Percentiles rank a stretch among this genome's conserved stretches.
These are phyloP conservation scores for Globisporangium polare DNA, from an alignment of 352 stramenopile species.

Conservation along the genomic window DNA sequence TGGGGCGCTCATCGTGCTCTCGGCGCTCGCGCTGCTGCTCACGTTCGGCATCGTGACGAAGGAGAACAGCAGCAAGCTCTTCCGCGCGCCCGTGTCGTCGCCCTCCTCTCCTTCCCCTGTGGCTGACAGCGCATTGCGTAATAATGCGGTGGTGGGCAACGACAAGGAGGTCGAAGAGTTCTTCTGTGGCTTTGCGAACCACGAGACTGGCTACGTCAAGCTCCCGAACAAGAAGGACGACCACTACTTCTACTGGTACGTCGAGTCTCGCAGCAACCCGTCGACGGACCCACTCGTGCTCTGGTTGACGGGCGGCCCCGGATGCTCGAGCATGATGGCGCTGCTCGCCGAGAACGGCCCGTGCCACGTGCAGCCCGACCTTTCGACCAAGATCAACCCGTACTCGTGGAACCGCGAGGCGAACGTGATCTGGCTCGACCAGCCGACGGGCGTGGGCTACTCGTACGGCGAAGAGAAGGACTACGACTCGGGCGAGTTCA, in stretches of 20 bases:
- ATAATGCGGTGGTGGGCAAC: constrained; percentile 7
- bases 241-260: constrained; percentile 59
- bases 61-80: constrained; percentile 11
- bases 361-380: constrained; percentile 26
- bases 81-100: not conserved
- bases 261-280: constrained; percentile 28
- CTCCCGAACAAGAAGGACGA: constrained; percentile 40
- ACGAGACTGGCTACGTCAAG: constrained; percentile 37
- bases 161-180: not conserved
- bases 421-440: constrained; percentile 42
- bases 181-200: constrained; percentile 13
- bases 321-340: constrained; percentile 33
- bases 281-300: constrained; percentile 34
- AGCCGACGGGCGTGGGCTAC: constrained; percentile 16
- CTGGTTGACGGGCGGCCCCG: constrained; percentile 46
- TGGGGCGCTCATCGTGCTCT: constrained; percentile 1
- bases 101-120: not conserved
- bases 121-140: not conserved
- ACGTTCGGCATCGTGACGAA: constrained; percentile 15
- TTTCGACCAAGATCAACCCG: constrained; percentile 26
- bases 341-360: constrained; percentile 41
- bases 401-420: constrained; percentile 38
- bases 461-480: constrained; percentile 25
- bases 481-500: constrained; percentile 25
- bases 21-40: constrained; percentile 14